Conservation (phyloP, 2,329 filamentous ascomycete species). For the Pseudopithomyces chartarum region DNA sequence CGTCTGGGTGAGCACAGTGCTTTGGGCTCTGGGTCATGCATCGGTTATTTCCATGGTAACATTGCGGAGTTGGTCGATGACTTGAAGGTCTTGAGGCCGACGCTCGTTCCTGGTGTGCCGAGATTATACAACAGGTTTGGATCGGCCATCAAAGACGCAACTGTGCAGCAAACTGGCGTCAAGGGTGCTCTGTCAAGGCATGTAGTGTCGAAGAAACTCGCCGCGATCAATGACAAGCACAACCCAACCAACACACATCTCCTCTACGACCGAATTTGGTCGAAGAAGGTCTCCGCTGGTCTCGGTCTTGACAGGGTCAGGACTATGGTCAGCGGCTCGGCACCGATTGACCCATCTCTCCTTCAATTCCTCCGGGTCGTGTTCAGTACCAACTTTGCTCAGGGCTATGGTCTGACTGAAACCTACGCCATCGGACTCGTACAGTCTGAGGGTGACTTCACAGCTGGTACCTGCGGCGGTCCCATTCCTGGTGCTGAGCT, state of each 20-base stretch:
- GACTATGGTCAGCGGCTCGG: slow-evolving; percentile 84
- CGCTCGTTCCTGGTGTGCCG: slow-evolving; percentile 84
- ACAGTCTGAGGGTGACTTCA: slow-evolving; percentile 74
- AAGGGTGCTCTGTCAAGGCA: slow-evolving; percentile 81
- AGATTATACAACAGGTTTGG: slow-evolving; percentile 91
- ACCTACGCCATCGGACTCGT: slow-evolving; percentile 78
- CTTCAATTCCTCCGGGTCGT: slow-evolving; percentile 88
- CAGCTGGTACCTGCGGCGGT: slow-evolving; percentile 79
- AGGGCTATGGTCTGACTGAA: slow-evolving; percentile 95
- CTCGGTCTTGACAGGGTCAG: slow-evolving; percentile 77
- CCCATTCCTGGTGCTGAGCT: slow-evolving; percentile 71
- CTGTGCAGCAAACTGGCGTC: slow-evolving; percentile 77
- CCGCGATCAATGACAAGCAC: slow-evolving; percentile 71
- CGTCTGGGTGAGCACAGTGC: slow-evolving; percentile 79
- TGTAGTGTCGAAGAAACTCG: slow-evolving; percentile 79
- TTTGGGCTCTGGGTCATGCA: slow-evolving; percentile 71
- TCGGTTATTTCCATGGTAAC: slow-evolving; percentile 95
- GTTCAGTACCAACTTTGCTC: slow-evolving; percentile 76
- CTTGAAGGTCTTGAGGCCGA: slow-evolving; percentile 83
- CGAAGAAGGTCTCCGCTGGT: slow-evolving; percentile 81
- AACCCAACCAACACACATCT: slow-evolving; percentile 80
- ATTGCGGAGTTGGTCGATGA: slow-evolving; percentile 87
- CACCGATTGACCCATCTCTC: slow-evolving; percentile 85
- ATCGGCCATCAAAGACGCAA: slow-evolving; percentile 77
- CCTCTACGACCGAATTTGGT: slow-evolving; percentile 87